Evolutionary conservation across 2,329 filamentous ascomycete genomes (phyloP), one percentile per base, ranked within the genome.

Genomic region (Fusarium globosum): DNA sequence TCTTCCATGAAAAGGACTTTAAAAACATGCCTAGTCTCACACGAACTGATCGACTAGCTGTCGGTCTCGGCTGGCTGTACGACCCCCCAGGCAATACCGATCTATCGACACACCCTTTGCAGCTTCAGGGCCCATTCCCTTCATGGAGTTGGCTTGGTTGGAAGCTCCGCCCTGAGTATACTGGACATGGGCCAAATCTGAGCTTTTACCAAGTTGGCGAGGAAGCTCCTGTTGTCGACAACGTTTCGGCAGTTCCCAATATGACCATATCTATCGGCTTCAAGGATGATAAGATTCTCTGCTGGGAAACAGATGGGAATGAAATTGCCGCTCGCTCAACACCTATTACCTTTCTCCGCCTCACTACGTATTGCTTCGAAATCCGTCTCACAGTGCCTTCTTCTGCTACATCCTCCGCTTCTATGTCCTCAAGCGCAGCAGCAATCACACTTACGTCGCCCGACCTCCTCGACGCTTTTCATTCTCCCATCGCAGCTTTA

Each of bases 81-180:
- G 78, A 79, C 45, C 76, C 76, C 28, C 61, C 74, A 33, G 70
- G 75, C 8, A 73, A 76, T 39, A 52, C 41, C 7, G 69, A 76
- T 20, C 36, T 63, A 42, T 61, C 73, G 30, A 57, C 71, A n/a
- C 73, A 78, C 45, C 79, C 79, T 33, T 76, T 79, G 63, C 77
- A 70, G 41, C 75, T 76, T 42, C 73, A 78, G 21, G 76, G 73
- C 30, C 58, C 74, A 7, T 82, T 80, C 49, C 82, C 82, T 4
- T 83, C 82, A 1, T 83, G 82, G 82, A 81, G 81, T 8, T 83
- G 82, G 82, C 78, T 83, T 12, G 77, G 80, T 8, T 83, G 82
- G 82, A 78, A 77, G 33, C 68, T 78, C 13, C 77, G 80, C 7
- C 60, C 70, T 5, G 77, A 76, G 6, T 75, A 74, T 45, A 63